Evolutionary conservation across 306 rosid genomes (phyloP).

Genomic region (Dalbergia cochinchinensis): DNA sequence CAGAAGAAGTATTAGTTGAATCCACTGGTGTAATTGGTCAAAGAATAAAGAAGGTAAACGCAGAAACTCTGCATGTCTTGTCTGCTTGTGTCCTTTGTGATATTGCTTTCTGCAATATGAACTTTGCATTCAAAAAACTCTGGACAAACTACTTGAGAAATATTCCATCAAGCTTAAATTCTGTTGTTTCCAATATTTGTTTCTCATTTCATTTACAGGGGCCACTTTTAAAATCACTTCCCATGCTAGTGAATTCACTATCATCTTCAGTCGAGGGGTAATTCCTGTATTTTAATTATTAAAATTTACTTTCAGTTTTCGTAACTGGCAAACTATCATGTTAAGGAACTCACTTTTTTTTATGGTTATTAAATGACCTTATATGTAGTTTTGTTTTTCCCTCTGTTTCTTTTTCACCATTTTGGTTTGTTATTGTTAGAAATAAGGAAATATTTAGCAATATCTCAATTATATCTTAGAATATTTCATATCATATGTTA

Average conservation of each 20-base stretch:
- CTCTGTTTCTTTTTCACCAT: neutral
- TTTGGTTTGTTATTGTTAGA: constrained; percentile 36
- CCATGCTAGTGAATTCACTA: constrained; percentile 68
- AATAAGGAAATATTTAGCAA: too few relatives aligned
- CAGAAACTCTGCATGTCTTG: constrained; percentile 28
- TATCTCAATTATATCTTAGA: too few relatives aligned
- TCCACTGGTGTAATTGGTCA: constrained; percentile 96
- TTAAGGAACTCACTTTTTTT: constrained; percentile 1
- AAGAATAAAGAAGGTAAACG: constrained; percentile 81
- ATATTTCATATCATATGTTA: too few relatives aligned
- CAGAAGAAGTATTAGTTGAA: constrained; percentile 81
- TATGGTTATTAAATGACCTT: neutral
- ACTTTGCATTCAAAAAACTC: constrained; percentile 12
- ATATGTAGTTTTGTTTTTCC: neutral
- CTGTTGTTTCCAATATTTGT: constrained; percentile 20
- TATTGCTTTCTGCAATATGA: constrained; percentile 27
- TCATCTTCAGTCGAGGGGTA: constrained; percentile 79
- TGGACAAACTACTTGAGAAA: constrained; percentile 38
- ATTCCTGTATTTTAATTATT: constrained; percentile 29
- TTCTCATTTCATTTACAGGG: constrained; percentile 64
- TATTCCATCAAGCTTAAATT: constrained; percentile 13
- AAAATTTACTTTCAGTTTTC: constrained; percentile 6
- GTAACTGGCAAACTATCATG: constrained; percentile 22
- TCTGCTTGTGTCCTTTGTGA: constrained; percentile 31
- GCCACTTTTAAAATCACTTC: constrained; percentile 81